Conservation (phyloP, 768 basidiomycete genomes). For the Suillus ampliporus region DNA sequence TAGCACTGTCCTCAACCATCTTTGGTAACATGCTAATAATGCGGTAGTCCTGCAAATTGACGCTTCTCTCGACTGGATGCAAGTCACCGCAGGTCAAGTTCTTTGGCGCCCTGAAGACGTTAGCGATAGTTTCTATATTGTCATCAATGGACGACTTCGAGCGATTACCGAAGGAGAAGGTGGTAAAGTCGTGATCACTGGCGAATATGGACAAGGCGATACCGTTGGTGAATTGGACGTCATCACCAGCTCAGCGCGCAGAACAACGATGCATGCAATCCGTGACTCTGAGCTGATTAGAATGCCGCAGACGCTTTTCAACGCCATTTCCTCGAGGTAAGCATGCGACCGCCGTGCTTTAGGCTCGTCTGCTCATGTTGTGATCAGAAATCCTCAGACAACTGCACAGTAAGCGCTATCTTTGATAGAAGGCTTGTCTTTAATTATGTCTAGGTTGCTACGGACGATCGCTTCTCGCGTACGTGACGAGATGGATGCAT, state of each 20-base stretch:
- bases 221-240: conserved; percentile 98
- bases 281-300: conserved; percentile 96
- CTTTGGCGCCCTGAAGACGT: conserved; percentile 89
- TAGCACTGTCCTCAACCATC: conserved; percentile 23
- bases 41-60: conserved; percentile 91
- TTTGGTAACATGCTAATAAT: neutral
- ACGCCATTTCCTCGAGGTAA: conserved; percentile 90
- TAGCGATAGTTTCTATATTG: conserved; percentile 97
- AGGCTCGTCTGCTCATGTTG: conserved; percentile 8
- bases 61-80: conserved; percentile 97
- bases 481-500: conserved; percentile 77
- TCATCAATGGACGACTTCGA: conserved; percentile 94
- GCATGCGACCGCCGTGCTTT: conserved; percentile 18
- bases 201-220: conserved; percentile 97
- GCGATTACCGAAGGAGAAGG: conserved; percentile 82
- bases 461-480: conserved; percentile 94
- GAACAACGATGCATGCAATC: conserved; percentile 95
- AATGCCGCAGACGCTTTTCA: conserved; percentile 97
- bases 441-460: conserved; percentile 55
- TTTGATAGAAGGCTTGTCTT: conserved; percentile 5
- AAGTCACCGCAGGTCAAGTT: conserved; percentile 94
- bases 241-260: conserved; percentile 86
- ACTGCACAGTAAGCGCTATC: conserved; percentile 70
- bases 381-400: conserved; percentile 75
- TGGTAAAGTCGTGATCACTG: conserved; percentile 80